Conservation (phyloP, 495 filamentous ascomycete species). For the Aspergillus nanangensis region DNA sequence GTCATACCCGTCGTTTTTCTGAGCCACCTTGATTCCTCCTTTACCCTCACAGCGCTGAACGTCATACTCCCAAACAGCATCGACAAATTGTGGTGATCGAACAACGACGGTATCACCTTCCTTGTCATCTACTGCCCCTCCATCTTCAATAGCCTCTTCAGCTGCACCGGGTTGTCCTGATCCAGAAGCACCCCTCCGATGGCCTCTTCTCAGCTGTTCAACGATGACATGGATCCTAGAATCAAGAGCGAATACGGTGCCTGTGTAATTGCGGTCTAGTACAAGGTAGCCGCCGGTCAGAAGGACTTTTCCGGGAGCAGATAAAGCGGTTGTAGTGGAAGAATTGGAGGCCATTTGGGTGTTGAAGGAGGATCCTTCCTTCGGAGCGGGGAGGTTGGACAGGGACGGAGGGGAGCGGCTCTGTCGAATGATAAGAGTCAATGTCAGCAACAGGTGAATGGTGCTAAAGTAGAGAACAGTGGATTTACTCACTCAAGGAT, state of each 20-base stretch:
- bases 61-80: conserved; percentile 82
- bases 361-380: no score
- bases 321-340: conserved; percentile 56
- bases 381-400: no score
- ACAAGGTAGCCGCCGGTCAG: conserved; percentile 94
- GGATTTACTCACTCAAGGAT: no score
- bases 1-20: conserved; percentile 69
- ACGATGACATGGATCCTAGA: conserved; percentile 87
- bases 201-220: conserved; percentile 43
- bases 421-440: no score
- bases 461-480: no score
- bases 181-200: conserved; percentile 19
- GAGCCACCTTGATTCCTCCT: conserved; percentile 73
- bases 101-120: conserved; percentile 61
- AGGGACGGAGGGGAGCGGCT: no score
- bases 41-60: conserved; percentile 61
- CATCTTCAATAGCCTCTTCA: conserved; percentile 5
- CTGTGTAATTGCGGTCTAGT: conserved; percentile 82
- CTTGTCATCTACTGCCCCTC: conserved; percentile 15
- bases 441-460: no score
- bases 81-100: conserved; percentile 82
- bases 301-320: conserved; percentile 93
- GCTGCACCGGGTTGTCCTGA: conserved; percentile 15
- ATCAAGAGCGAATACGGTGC: conserved; percentile 88
- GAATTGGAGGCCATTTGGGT: conserved; percentile 7